Percentiles rank a stretch among this genome's conserved stretches.
Conservation (phyloP, 768 basidiomycete species). For the Boletus subcaerulescens region DNA sequence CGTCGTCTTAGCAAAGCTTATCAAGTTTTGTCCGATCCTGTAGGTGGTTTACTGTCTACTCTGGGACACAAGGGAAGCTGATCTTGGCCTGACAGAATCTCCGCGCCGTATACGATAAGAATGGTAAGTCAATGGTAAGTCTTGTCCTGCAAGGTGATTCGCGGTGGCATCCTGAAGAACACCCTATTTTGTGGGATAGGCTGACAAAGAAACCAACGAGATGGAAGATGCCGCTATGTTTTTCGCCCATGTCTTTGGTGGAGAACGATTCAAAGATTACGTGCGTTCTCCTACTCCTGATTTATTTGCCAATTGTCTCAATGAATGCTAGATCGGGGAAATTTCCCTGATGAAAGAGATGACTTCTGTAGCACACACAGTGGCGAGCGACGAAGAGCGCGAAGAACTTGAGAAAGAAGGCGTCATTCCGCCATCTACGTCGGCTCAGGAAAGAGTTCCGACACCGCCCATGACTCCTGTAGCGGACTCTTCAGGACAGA, state of each 20-base stretch:
- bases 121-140: slow-evolving; percentile 84
- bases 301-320: not conserved
- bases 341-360: slow-evolving; percentile 95
- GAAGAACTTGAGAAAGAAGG: slow-evolving; percentile 79
- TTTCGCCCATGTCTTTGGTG: slow-evolving; percentile 95
- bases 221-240: slow-evolving; percentile 94
- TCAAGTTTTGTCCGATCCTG: slow-evolving; percentile 83
- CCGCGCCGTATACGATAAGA: slow-evolving; percentile 89
- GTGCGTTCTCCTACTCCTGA: slow-evolving; percentile 45
- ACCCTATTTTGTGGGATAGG: slow-evolving; percentile 33
- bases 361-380: slow-evolving; percentile 78
- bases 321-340: slow-evolving; percentile 77
- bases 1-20: slow-evolving; percentile 77
- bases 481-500: slow-evolving; percentile 6
- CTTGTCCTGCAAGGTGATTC: slow-evolving; percentile 5
- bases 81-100: slow-evolving; percentile 53
- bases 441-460: slow-evolving; percentile 11
- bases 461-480: slow-evolving; percentile 20
- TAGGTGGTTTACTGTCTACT: slow-evolving; percentile 36
- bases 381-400: slow-evolving; percentile 92
- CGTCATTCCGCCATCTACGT: slow-evolving; percentile 30
- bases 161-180: slow-evolving; percentile 2
- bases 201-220: slow-evolving; percentile 75
- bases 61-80: slow-evolving; percentile 1
- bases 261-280: slow-evolving; percentile 86